Conservation (phyloP, 257 asterid genomes). For the Misopates orontium region DNA sequence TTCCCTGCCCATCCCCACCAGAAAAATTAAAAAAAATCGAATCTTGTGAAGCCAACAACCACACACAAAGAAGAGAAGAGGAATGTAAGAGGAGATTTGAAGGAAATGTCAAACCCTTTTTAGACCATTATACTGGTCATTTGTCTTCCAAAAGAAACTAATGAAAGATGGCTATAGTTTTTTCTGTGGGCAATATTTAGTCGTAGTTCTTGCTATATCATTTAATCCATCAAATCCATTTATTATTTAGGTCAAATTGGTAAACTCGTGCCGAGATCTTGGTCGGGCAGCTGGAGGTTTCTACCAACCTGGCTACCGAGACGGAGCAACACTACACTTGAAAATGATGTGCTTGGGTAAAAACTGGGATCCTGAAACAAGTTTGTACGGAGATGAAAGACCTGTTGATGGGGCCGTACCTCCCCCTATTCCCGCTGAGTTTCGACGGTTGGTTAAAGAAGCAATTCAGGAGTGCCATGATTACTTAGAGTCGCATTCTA, state of each 20-base stretch:
- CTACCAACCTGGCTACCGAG: conserved; percentile 68
- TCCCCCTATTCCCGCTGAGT: conserved; percentile 63
- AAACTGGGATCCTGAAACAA: conserved; percentile 72
- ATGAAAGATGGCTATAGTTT: neutral
- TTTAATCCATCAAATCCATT: neutral
- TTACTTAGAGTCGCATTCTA: conserved; percentile 34
- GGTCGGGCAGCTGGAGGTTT: conserved; percentile 76
- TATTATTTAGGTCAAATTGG: conserved; percentile 54
- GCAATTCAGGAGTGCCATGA: conserved; percentile 50
- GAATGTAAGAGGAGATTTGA: no score
- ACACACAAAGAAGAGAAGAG: neutral
- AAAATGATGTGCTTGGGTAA: conserved; percentile 94
- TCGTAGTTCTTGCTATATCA: neutral
- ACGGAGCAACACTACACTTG: conserved; percentile 61
- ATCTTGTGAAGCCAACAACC: neutral
- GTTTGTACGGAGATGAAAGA: conserved; percentile 49
- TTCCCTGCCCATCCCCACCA: conserved; percentile 8
- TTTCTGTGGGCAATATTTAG: neutral
- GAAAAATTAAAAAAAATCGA: neutral
- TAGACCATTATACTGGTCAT: neutral
- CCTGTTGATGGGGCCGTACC: conserved; percentile 62
- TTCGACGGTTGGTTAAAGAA: conserved; percentile 45
- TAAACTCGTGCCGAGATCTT: conserved; percentile 54
- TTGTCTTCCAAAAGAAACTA: neutral
- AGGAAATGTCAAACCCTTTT: neutral